Base-by-base conservation (phyloP, 768 basidiomycete genomes). In the Psilocybe sp. region DNA sequence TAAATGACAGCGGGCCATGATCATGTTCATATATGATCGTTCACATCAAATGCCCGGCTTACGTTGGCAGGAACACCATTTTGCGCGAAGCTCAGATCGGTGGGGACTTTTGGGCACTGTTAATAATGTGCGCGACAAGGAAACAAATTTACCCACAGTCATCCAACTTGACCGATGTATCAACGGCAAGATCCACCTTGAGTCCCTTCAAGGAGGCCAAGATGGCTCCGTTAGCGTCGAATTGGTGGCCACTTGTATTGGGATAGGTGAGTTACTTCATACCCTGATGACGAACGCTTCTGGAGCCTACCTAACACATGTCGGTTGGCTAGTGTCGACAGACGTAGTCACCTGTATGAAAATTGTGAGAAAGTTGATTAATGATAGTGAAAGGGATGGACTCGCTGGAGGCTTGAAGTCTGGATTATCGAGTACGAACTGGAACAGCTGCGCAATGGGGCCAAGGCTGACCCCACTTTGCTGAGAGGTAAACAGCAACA, bases 381-480 rank as follows among this genome's bases (percentile, higher is more conserved):
- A 3, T 12, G 5, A 7, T 19, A 20, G 9, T 3, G 19, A 7
- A 4, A 28, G 4, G 23, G 23, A 28, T 28, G 34, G 39, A 62
- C 75, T 52, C 52, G 86, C 83, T 1, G 77, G 71, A 10, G 79
- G 77, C 50, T 81, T 72, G 55, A 70, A 73, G 52, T 65, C 64
- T 10, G 82, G 82, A 37, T 81, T 75, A 18, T 69, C 64, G 12
- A 78, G 47, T 7, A 85, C 67, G 40, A 80, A 71, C 57, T 79
- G 71, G 72, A 85, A 85, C 39, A 85, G 49, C 9, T 71, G 69
- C 2, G 69, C 59, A 51, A 85, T 68, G 6, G 82, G 82, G 0
- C 85, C 87, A n/a, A 89, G 69, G 47, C 80, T 68, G 33, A 86
- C 82, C 15, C 67, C 66, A 53, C 82, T 81, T 44, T 77, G 67